Percentiles rank a stretch among this genome's conserved stretches.
Conservation (phyloP, 2,329 filamentous ascomycete genomes). For the Aureobasidium sp. region DNA sequence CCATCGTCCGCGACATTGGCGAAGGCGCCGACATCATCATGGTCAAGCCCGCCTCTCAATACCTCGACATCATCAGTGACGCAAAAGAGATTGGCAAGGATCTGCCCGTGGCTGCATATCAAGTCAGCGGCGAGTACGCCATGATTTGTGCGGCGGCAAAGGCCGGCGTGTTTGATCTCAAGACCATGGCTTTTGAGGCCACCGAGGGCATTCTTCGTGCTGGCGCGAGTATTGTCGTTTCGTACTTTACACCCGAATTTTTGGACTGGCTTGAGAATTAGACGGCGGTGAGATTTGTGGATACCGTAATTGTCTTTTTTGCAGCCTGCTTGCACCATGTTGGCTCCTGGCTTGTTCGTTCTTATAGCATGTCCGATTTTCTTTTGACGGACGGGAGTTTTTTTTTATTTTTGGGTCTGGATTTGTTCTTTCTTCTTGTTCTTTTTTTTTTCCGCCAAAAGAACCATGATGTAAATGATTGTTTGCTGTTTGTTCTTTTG, state of each 20-base stretch:
- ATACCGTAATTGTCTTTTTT: too few relatives aligned
- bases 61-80: conserved; percentile 95
- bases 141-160: conserved; percentile 97
- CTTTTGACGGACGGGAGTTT: neutral
- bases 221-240: conserved; percentile 86
- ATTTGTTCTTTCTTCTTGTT: too few relatives aligned
- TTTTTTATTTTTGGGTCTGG: too few relatives aligned
- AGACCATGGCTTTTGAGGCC: conserved; percentile 89
- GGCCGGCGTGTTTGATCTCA: conserved; percentile 92
- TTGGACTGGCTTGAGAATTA: conserved; percentile 51
- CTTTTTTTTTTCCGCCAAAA: too few relatives aligned
- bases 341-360: too few relatives aligned
- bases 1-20: conserved; percentile 80
- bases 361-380: too few relatives aligned
- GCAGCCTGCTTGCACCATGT: too few relatives aligned
- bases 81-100: conserved; percentile 91
- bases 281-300: too few relatives aligned
- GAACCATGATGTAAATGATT: too few relatives aligned
- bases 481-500: neutral
- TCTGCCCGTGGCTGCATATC: conserved; percentile 89
- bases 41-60: conserved; percentile 96
- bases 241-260: conserved; percentile 84
- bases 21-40: conserved; percentile 98
- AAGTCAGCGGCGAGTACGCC: conserved; percentile 93
- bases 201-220: conserved; percentile 89